Evolutionary conservation across 306 rosid species (phyloP).

Genomic region (Notholithocarpus densiflorus): DNA sequence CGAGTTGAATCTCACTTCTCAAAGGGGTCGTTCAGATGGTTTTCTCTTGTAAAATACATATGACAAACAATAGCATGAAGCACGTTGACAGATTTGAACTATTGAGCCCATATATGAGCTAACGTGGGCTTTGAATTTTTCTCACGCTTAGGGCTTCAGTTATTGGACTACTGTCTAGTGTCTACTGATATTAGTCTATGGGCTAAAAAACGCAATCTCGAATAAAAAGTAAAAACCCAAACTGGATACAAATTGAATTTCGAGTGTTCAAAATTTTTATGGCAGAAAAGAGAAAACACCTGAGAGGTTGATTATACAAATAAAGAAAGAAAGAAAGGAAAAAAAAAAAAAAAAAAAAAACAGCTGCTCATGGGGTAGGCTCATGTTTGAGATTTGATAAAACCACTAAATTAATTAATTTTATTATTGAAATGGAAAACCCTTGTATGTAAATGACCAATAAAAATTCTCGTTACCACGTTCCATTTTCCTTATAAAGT

Average conservation of each 20-base stretch:
- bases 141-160: background rate
- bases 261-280: too few relatives aligned
- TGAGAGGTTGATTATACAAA: too few relatives aligned
- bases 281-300: too few relatives aligned
- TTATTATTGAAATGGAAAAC: background rate
- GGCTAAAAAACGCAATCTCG: background rate
- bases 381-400: background rate
- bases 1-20: too few relatives aligned
- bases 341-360: background rate
- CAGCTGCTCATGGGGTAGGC: background rate
- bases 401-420: background rate
- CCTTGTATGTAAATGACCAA: background rate
- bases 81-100: too few relatives aligned
- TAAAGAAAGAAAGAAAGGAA: too few relatives aligned
- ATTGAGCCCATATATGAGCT: slow-evolving; percentile 2
- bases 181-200: background rate
- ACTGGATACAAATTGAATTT: background rate
- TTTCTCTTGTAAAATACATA: too few relatives aligned
- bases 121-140: background rate
- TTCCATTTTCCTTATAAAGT: too few relatives aligned
- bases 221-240: background rate
- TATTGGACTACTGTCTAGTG: background rate
- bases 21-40: too few relatives aligned
- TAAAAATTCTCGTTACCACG: too few relatives aligned
- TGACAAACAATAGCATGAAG: too few relatives aligned